A percentile compares a stretch with the other conserved stretches of the same genome.
Evolutionary conservation across 2,329 filamentous ascomycete species (phyloP).

Genomic region (Cytospora leucostoma): DNA sequence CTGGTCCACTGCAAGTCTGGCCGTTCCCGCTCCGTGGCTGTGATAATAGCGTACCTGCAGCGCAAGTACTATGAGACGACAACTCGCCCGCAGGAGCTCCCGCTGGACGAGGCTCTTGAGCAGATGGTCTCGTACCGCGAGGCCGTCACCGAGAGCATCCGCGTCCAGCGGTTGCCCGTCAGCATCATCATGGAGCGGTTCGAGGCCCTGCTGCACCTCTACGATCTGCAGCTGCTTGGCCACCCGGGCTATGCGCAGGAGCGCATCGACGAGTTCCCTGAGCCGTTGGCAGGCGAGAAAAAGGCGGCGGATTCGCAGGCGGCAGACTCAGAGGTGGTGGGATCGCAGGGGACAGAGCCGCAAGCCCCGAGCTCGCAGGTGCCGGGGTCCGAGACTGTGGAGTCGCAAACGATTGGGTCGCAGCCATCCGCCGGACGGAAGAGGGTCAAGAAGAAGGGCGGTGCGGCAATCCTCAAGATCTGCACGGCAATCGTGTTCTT

Average conservation of each 20-base stretch:
- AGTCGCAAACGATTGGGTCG: conserved; percentile 6
- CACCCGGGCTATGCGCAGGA: conserved; percentile 12
- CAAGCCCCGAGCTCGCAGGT: conserved; percentile 8
- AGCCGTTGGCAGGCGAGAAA: background rate
- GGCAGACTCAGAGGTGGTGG: background rate
- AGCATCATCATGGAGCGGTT: conserved; percentile 20
- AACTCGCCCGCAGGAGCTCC: background rate
- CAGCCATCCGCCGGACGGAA: background rate
- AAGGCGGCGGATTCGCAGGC: background rate
- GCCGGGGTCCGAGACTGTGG: background rate
- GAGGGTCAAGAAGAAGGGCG: conserved; percentile 19
- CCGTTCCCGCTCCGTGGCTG: conserved; percentile 15
- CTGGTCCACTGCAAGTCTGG: conserved; percentile 20
- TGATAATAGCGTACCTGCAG: conserved; percentile 17
- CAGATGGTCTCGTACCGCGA: conserved; percentile 12
- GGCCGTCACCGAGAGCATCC: conserved; percentile 15
- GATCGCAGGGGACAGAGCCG: background rate
- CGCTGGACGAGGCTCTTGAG: background rate
- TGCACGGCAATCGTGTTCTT: conserved; percentile 6
- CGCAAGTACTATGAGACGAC: conserved; percentile 9
- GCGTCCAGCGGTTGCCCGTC: conserved; percentile 8
- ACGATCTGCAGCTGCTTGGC: conserved; percentile 6
- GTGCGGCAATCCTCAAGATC: conserved; percentile 15
- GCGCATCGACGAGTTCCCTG: conserved; percentile 3
- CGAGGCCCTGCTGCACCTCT: conserved; percentile 8